These are phyloP conservation scores for Capsicum baccatum DNA, from an alignment of 257 asterid species.

Conservation along the genomic window DNA sequence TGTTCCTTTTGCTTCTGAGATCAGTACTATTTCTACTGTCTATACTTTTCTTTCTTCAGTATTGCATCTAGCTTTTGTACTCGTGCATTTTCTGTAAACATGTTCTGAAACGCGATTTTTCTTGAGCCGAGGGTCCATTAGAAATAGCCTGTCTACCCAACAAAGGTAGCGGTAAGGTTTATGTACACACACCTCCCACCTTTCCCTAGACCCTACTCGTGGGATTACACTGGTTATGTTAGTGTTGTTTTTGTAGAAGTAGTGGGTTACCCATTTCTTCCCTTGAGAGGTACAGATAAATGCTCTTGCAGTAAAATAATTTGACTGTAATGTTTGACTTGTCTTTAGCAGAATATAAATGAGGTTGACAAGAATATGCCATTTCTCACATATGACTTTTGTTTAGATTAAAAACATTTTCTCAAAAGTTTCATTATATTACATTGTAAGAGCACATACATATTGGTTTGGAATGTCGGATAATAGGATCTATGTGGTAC, in stretches of 20 bases:
- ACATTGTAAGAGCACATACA: neutral
- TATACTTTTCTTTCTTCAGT: neutral
- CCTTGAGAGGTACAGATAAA: neutral
- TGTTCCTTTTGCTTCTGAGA: neutral
- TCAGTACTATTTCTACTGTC: neutral
- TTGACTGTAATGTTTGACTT: slow-evolving; percentile 12
- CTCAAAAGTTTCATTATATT: neutral
- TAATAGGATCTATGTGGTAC: neutral
- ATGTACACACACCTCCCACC: neutral
- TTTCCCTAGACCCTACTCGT: neutral
- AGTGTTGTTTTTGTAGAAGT: neutral
- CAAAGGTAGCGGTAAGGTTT: neutral
- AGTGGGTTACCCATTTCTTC: neutral
- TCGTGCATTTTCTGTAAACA: neutral
- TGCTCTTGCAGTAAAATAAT: neutral
- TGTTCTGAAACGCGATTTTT: neutral
- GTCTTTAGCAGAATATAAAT: neutral
- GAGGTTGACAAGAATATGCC: neutral
- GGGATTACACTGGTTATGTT: neutral
- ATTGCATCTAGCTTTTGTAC: neutral
- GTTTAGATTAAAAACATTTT: neutral
- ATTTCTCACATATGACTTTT: neutral
- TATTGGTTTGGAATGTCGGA: neutral
- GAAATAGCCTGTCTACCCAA: neutral
- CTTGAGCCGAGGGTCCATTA: neutral